phyloP scores from a whole-genome alignment of 495 filamentous ascomycete species.

The Aspergillus taichungensis region DNA sequence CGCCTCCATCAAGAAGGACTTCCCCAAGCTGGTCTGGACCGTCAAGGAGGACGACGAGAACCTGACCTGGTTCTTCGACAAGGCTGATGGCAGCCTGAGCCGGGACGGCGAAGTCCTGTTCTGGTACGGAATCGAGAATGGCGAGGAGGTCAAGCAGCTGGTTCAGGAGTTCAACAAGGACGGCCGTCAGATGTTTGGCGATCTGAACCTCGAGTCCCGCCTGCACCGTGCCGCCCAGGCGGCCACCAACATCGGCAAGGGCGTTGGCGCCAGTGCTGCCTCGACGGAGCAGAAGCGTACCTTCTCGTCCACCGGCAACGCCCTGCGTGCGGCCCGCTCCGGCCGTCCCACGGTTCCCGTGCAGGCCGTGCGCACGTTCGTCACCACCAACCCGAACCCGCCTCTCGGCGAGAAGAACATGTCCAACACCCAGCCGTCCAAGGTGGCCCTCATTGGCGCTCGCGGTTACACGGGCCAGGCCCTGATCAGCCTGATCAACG shows the following conservation, averaged over 20 bases:
- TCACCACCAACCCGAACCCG: slow-evolving; percentile 91
- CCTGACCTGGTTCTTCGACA: slow-evolving; percentile 97
- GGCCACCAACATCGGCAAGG: slow-evolving; percentile 48
- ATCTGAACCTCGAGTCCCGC: slow-evolving; percentile 80
- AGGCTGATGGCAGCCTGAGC: slow-evolving; percentile 85
- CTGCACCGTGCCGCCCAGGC: slow-evolving; percentile 68
- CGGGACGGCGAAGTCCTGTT: slow-evolving; percentile 84
- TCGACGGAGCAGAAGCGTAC: slow-evolving; percentile 52
- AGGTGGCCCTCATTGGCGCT: slow-evolving; percentile 87
- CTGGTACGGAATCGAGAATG: slow-evolving; percentile 86
- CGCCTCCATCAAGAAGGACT: slow-evolving; percentile 83
- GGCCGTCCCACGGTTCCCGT: slow-evolving; percentile 21
- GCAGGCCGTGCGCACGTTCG: slow-evolving; percentile 34
- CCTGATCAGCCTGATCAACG: slow-evolving; percentile 79
- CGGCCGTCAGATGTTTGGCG: slow-evolving; percentile 80
- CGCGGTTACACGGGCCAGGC: slow-evolving; percentile 95
- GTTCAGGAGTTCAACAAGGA: slow-evolving; percentile 82
- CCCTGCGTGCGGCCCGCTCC: slow-evolving; percentile 26
- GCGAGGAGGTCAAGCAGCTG: slow-evolving; percentile 76
- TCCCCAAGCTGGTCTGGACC: slow-evolving; percentile 90
- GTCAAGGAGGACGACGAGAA: slow-evolving; percentile 96
- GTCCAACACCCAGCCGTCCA: slow-evolving; percentile 70
- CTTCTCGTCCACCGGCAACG: slow-evolving; percentile 51
- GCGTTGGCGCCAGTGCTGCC: slow-evolving; percentile 32
- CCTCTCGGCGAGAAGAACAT: slow-evolving; percentile 91